A percentile compares a stretch with the other conserved stretches of the same genome.
phyloP scores from a whole-genome alignment of 2,329 filamentous ascomycete species.

The Paraphaeosphaeria sporulosa region DNA sequence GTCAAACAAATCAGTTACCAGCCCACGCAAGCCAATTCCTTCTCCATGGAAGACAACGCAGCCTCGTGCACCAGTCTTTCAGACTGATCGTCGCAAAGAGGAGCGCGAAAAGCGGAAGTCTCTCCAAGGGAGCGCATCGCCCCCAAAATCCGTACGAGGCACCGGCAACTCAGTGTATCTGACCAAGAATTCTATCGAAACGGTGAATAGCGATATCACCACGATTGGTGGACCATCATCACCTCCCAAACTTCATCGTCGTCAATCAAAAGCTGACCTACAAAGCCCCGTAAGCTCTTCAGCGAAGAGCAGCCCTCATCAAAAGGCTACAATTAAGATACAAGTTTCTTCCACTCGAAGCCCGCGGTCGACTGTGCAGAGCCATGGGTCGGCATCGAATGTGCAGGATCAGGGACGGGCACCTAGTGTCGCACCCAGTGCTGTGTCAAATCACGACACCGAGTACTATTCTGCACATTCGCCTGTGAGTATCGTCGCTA shows the following conservation, averaged over 20 bases:
- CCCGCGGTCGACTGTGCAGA: slow-evolving; percentile 18
- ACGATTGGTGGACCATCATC: slow-evolving; percentile 19
- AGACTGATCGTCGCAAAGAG: slow-evolving; percentile 33
- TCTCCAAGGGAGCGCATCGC: slow-evolving; percentile 19
- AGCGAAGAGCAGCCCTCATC: slow-evolving; percentile 18
- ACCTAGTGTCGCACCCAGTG: slow-evolving; percentile 25
- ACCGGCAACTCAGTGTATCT: slow-evolving; percentile 29
- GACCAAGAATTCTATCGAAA: slow-evolving; percentile 37
- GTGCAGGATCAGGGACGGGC: slow-evolving; percentile 15
- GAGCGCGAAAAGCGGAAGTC: slow-evolving; percentile 30
- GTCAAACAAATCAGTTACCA: slow-evolving; percentile 14
- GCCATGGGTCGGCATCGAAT: slow-evolving; percentile 6
- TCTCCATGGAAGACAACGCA: slow-evolving; percentile 30
- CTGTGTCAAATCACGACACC: slow-evolving; percentile 26
- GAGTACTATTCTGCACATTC: slow-evolving; percentile 35
- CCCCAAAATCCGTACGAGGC: slow-evolving; percentile 25
- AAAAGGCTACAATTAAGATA: slow-evolving; percentile 21
- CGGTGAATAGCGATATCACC: slow-evolving; percentile 30
- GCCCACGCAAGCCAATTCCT: slow-evolving; percentile 39
- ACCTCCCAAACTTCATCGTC: slow-evolving; percentile 22
- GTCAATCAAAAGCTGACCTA: slow-evolving; percentile 27
- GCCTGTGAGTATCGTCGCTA: slow-evolving; percentile 33
- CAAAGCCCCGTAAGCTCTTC: slow-evolving; percentile 31
- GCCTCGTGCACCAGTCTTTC: slow-evolving; percentile 24
- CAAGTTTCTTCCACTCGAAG: slow-evolving; percentile 29